Percentiles rank a stretch among this genome's conserved stretches.
Evolutionary conservation across 2,329 filamentous ascomycete species (phyloP).

Genomic region (Cryphonectria parasitica): DNA sequence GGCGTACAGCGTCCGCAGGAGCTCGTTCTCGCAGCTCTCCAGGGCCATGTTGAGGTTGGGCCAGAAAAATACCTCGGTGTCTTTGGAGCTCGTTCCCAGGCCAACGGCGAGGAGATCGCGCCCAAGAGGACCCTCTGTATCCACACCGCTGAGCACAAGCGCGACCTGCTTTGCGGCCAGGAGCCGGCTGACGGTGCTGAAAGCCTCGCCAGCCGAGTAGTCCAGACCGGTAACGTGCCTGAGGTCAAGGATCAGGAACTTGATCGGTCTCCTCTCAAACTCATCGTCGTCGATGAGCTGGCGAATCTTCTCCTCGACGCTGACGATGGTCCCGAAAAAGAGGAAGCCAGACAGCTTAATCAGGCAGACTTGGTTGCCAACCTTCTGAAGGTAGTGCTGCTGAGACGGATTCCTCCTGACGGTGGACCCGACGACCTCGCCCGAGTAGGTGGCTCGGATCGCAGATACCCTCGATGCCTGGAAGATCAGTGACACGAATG

Average conservation of each 20-base stretch:
- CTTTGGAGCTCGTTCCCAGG: constrained; percentile 66
- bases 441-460: constrained; percentile 87
- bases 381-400: constrained; percentile 81
- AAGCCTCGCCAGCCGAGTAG: constrained; percentile 94
- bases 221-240: constrained; percentile 89
- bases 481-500: constrained; percentile 87
- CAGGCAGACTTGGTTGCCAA: constrained; percentile 85
- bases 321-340: constrained; percentile 98
- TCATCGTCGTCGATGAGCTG: constrained; percentile 80
- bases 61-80: constrained; percentile 77
- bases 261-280: constrained; percentile 78
- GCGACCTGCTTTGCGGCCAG: constrained; percentile 77
- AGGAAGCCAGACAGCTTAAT: constrained; percentile 92
- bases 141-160: constrained; percentile 81
- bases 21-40: constrained; percentile 92
- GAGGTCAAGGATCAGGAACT: constrained; percentile 88
- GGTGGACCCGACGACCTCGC: constrained; percentile 86
- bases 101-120: constrained; percentile 82
- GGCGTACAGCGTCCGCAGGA: constrained; percentile 79
- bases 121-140: constrained; percentile 75
- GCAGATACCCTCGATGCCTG: constrained; percentile 90
- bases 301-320: constrained; percentile 87
- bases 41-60: constrained; percentile 90
- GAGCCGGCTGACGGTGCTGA: constrained; percentile 87
- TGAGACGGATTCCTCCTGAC: constrained; percentile 90